Base-by-base conservation (phyloP, 306 rosid genomes). In the Citrullus amarus region DNA sequence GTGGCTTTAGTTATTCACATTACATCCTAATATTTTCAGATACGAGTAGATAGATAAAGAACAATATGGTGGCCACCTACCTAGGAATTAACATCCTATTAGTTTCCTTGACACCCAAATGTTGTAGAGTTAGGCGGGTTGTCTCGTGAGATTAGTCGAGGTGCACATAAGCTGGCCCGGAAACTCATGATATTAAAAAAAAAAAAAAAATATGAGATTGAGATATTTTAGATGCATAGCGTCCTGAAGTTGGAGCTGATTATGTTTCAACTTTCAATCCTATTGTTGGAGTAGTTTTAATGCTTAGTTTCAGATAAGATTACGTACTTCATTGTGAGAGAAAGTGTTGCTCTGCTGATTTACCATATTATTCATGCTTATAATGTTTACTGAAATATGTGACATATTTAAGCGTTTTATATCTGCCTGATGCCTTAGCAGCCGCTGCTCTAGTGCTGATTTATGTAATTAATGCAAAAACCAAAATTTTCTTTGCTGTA, bases 401-500 rank as follows among this genome's bases (percentile, higher is more conserved):
- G 77, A 50, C 77, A 30, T 51, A 8, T 48, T 44, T 73, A 73
- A 28, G 43, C 61, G 44, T 48, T 32, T 72, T 59, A 15, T 12
- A 57, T n/a, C 15, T 57, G 9, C 18, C 28, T 15, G 39, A 30
- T 50, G 8, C 62, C 63, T 53, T 51, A 34, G 50, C 11, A 32
- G 43, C 12, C 9, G 34, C 4, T 74, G 22, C 43, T 69, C 54
- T 69, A 30, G 75, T 39, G n/a, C 20, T 70, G 76, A 13, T 22
- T 25, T 46, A 46, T 44, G 30, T 20, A 20, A 22, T 44, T 69
- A 44, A 43, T 68, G 36, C 34, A 20, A 58, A 73, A 46, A 58
- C 51, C 39, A 38, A 34, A 8, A 58, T 59, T 57, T 59, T 77
- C 43, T 59, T 20, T 70, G 79, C 69, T 88, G 91, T 86, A 96